A percentile compares a stretch with the other conserved stretches of the same genome.
Conservation (phyloP, 2,329 filamentous ascomycete genomes). For the Amauroascus niger region DNA sequence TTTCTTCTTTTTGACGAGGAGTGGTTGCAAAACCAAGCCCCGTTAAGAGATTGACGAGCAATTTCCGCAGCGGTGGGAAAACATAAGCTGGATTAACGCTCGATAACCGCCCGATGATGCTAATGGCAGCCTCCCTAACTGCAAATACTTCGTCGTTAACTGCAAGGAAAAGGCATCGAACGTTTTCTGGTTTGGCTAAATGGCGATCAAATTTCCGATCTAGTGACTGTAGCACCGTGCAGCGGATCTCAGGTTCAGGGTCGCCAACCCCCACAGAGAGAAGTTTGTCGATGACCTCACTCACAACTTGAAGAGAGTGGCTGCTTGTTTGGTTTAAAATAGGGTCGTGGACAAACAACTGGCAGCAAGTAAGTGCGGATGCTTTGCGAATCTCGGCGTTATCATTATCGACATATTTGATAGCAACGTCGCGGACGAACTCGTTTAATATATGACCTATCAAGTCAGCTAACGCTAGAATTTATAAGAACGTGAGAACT, state of each 20-base stretch:
- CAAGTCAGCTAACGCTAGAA: slow-evolving; percentile 15
- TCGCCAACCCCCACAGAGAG: slow-evolving; percentile 92
- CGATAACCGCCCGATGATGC: slow-evolving; percentile 88
- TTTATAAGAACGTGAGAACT: slow-evolving; percentile 9
- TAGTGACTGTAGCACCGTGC: slow-evolving; percentile 77
- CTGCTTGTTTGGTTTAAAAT: slow-evolving; percentile 97
- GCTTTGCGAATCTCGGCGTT: slow-evolving; percentile 89
- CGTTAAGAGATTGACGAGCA: slow-evolving; percentile 89
- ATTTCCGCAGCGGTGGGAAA: slow-evolving; percentile 87
- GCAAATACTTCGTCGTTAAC: slow-evolving; percentile 90
- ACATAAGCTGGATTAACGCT: slow-evolving; percentile 92
- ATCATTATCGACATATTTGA: slow-evolving; percentile 95
- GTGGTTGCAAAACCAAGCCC: slow-evolving; percentile 95
- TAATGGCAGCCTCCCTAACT: slow-evolving; percentile 88
- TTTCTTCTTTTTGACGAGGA: slow-evolving; percentile 89
- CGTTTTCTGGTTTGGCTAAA: slow-evolving; percentile 94
- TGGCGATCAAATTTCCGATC: slow-evolving; percentile 93
- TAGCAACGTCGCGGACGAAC: slow-evolving; percentile 94
- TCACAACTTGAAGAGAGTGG: slow-evolving; percentile 92
- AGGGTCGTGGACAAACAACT: slow-evolving; percentile 90
- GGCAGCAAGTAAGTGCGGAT: slow-evolving; percentile 91
- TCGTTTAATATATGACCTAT: slow-evolving; percentile 83
- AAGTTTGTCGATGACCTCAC: slow-evolving; percentile 94
- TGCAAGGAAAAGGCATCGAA: slow-evolving; percentile 87
- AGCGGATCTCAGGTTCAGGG: slow-evolving; percentile 75